phyloP scores from a whole-genome alignment of 2,329 filamentous ascomycete species.

The Diaporthe vexans region DNA sequence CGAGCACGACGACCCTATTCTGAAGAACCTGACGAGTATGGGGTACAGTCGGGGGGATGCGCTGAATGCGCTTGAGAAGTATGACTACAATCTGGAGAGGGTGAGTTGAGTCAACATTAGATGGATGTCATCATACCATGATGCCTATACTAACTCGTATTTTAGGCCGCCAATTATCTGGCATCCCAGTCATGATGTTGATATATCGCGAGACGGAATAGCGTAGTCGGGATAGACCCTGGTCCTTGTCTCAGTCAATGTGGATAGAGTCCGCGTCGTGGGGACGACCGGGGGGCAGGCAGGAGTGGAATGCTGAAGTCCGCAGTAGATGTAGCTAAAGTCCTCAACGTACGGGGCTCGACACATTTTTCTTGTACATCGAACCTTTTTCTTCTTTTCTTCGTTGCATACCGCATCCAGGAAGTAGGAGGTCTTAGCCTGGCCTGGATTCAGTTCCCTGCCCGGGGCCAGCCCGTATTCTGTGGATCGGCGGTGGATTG shows the following conservation, averaged over 20 bases:
- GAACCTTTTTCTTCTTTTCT: no score
- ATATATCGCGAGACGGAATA: background rate
- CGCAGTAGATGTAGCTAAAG: background rate
- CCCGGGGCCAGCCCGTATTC: background rate
- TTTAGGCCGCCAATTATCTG: constrained; percentile 68
- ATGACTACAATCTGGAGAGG: constrained; percentile 95
- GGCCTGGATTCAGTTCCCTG: background rate
- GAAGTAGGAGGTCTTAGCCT: no score
- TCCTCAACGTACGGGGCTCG: background rate
- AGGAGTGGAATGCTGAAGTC: background rate
- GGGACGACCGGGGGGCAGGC: no score
- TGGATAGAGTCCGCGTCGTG: background rate
- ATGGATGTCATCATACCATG: no score
- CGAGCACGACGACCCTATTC: constrained; percentile 89
- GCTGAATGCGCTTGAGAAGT: constrained; percentile 88
- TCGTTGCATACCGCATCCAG: constrained; percentile 24
- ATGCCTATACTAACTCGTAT: no score
- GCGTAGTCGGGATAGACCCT: no score
- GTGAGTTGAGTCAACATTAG: constrained; percentile 64
- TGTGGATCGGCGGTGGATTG: background rate
- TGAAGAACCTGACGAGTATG: constrained; percentile 92
- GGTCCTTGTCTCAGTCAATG: no score
- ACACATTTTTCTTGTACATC: constrained; percentile 30
- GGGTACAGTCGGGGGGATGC: constrained; percentile 84
- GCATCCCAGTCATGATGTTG: constrained; percentile 64